These are phyloP conservation scores for Daedalea quercina DNA, from an alignment of 768 basidiomycete species.

Conservation along the genomic window DNA sequence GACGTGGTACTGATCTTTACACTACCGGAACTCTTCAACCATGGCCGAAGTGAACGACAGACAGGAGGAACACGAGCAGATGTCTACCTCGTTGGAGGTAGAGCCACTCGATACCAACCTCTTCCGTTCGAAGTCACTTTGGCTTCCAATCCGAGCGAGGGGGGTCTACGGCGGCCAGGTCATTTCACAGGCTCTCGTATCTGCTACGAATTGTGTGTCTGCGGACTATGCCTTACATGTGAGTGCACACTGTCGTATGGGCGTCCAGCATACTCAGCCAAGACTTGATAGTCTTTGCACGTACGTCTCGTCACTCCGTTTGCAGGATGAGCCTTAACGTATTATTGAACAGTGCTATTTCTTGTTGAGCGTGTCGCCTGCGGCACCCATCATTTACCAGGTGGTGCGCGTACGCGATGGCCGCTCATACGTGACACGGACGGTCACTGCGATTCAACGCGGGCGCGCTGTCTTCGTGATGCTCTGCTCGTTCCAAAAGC, in stretches of 20 bases:
- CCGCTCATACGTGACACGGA: slow-evolving; percentile 61
- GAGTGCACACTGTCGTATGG: slow-evolving; percentile 25
- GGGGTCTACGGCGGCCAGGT: slow-evolving; percentile 89
- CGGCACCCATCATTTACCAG: slow-evolving; percentile 70
- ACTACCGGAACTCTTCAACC: background rate
- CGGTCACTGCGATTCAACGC: slow-evolving; percentile 37
- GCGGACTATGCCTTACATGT: slow-evolving; percentile 66
- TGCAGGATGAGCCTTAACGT: background rate
- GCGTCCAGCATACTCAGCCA: background rate
- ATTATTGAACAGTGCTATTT: slow-evolving; percentile 63
- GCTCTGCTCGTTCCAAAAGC: slow-evolving; percentile 77
- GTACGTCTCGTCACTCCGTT: slow-evolving; percentile 26
- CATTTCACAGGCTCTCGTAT: slow-evolving; percentile 79
- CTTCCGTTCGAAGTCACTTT: slow-evolving; percentile 72
- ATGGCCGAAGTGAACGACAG: slow-evolving; percentile 31
- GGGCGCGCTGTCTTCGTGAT: slow-evolving; percentile 54
- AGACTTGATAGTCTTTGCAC: slow-evolving; percentile 29
- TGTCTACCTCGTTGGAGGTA: slow-evolving; percentile 69
- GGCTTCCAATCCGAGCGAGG: slow-evolving; percentile 50
- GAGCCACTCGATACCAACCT: slow-evolving; percentile 73
- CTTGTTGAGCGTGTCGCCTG: slow-evolving; percentile 63
- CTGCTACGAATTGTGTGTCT: slow-evolving; percentile 71
- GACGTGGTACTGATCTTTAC: background rate
- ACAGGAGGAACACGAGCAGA: slow-evolving; percentile 59
- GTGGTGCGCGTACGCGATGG: slow-evolving; percentile 75